Evolutionary conservation across 768 basidiomycete species (phyloP).

Genomic region (Hydnum rufescens): DNA sequence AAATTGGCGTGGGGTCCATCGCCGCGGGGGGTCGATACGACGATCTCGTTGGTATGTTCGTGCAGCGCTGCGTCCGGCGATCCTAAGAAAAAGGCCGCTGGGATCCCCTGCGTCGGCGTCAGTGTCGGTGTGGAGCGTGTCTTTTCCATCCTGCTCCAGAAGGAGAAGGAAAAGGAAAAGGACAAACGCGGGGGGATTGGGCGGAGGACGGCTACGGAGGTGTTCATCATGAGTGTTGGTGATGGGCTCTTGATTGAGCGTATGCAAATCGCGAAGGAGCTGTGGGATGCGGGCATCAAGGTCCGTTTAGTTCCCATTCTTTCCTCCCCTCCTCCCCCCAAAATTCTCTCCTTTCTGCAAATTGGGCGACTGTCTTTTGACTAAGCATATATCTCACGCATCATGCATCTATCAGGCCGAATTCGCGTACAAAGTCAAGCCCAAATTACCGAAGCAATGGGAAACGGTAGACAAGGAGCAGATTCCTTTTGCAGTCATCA

Average conservation of each 20-base stretch:
- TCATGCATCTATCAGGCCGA: too few species aligned
- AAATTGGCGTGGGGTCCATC: conserved; percentile 94
- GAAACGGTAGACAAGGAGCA: conserved; percentile 79
- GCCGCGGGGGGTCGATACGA: conserved; percentile 98
- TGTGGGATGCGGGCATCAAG: conserved; percentile 78
- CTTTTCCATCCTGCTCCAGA: conserved; percentile 78
- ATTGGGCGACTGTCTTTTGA: not conserved
- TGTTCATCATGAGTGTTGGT: conserved; percentile 80
- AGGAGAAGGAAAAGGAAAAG: conserved; percentile 46
- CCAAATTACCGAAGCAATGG: conserved; percentile 74
- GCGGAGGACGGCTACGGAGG: conserved; percentile 80
- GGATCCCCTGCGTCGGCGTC: conserved; percentile 77
- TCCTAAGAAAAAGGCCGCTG: conserved; percentile 36
- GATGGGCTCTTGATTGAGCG: conserved; percentile 77
- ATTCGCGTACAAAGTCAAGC: conserved; percentile 82
- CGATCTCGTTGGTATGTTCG: conserved; percentile 81
- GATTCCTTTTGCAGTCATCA: conserved; percentile 79
- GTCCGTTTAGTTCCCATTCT: conserved; percentile 22
- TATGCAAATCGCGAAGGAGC: conserved; percentile 53
- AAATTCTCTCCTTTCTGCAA: conserved; percentile 2
- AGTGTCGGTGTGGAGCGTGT: conserved; percentile 87
- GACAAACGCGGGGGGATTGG: conserved; percentile 23
- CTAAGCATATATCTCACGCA: too few species aligned
- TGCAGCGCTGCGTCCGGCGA: conserved; percentile 55
- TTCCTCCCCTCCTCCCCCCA: not conserved